Evolutionary conservation across 106 monocot genomes (phyloP), one percentile per base, ranked within the genome.

Genomic region (Apostasia shenzhenica): DNA sequence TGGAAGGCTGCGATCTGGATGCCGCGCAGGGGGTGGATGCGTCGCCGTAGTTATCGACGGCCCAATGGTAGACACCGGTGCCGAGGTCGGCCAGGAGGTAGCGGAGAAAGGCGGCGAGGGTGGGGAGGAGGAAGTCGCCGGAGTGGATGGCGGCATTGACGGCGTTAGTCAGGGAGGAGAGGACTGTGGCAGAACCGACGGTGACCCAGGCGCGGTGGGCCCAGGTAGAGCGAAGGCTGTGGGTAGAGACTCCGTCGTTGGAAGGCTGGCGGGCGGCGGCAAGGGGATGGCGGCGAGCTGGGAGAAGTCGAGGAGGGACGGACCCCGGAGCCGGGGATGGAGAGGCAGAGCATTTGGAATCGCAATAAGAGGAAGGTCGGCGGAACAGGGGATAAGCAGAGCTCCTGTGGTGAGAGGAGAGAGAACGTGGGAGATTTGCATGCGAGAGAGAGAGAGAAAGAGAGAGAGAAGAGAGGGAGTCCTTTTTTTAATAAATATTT

Each of bases 31-130:
- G 90, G 0, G 94, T 94, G 5, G 84, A 72, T 14, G 82, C 42
- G 63, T 62, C 61, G 37, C 94, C 94, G 78, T 94, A 94, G 84
- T 90, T 94, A 80, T 94, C 94, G 65, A 90, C 49, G 69, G 58
- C 80, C 84, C 90, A 94, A 76, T 90, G 94, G 72, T 84, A 94
- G 48, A 94, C 47, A 14, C 94, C 94, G 10, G 74, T 66, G 57
- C 80, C 84, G 70, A 94, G 94, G 74, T 94, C 94, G 47, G 94
- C 73, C 50, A 83, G 70, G 54, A 68, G 49, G 74, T 86, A 86
- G 39, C 83, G 80, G 39, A 66, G 13, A 42, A 78, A 4, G 11
- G 63, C 73, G 43, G 83, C 70, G 59, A 77, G 52, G 63, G 63
- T 14, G 8, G 83, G 70, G 40, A 67, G 69, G 44, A 75, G 8